Evolutionary conservation across 2,329 filamentous ascomycete species (phyloP), one percentile per base, ranked within the genome.

Genomic region (Tolypocladium capitatum): DNA sequence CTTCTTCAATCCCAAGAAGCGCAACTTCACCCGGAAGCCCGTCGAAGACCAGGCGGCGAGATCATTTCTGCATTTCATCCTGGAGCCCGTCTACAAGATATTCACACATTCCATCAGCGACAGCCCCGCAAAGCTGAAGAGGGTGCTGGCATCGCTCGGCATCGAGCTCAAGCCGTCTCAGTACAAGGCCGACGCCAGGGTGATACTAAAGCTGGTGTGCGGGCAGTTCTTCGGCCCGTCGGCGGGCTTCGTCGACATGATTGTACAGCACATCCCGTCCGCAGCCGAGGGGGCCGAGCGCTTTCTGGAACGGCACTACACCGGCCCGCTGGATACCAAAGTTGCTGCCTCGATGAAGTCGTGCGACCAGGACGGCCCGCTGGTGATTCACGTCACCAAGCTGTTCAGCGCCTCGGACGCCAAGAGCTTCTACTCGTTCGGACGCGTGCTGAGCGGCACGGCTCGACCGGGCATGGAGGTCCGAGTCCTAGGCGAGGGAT

Each of bases 51-150:
- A 78, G 13, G 81, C 90, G 5, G 86, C 84, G 64, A 76, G 92
- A 48, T 86, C 88, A 1, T 98, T 98, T 63, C 85, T 97, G 48
- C 83, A 94, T 65, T 98, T 97, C 63, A 78, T 98, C 28, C 73
- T 98, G 43, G 92, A 98, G 63, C 92, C 92, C 18, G 89, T 98
- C 56, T 98, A 98, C 76, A 98, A 98, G 67, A 75, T 98, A 38
- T 97, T 91, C 64, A 91, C 89, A 16, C 88, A 96, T 63, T 94
- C 90, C 4, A 87, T 98, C 59, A 94, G 89, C 60, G 85, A 94
- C 62, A 91, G 82, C 58, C 86, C 91, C 0, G 83, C 87, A 47
- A 86, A 94, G 56, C 70, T 98, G 50, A 89, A 85, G 60, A 75
- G 76, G 43, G 92, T 89, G 0, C 69, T 98, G 49, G 81, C 77